Percentiles rank a stretch among this genome's conserved stretches.
phyloP scores from a whole-genome alignment of 2,329 filamentous ascomycete species.

The Fusarium denticulatum region DNA sequence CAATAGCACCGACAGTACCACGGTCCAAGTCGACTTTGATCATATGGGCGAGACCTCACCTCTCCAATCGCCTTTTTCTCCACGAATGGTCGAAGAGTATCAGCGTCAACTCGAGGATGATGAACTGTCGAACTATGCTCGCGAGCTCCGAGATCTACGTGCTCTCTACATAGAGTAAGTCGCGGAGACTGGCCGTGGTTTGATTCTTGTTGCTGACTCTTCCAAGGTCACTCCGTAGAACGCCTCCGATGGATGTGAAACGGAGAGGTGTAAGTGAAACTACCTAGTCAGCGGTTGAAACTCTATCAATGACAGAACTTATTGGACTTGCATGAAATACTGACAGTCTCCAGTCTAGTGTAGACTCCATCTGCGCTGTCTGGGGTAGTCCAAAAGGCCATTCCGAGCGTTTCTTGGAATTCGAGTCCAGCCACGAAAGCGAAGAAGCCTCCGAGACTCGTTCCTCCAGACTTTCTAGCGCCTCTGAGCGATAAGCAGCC shows the following conservation, averaged over 20 bases:
- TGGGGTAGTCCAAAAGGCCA: not conserved
- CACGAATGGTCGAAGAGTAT: not conserved
- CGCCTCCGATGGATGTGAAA: not conserved
- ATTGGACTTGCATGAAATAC: not conserved
- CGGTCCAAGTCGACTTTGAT: not conserved
- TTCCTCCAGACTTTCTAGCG: accelerated
- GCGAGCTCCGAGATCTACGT: not conserved
- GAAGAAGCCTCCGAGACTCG: not conserved
- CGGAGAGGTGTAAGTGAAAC: not conserved
- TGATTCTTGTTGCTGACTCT: not conserved
- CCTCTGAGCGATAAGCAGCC: not conserved
- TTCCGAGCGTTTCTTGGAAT: not conserved
- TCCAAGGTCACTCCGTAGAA: not conserved
- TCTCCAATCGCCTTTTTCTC: not conserved
- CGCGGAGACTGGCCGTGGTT: not conserved
- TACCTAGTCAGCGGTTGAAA: not conserved
- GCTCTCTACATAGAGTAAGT: not conserved
- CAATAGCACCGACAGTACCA: not conserved
- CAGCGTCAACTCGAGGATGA: not conserved
- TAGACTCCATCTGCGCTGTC: not conserved
- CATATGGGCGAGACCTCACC: not conserved
- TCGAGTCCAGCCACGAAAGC: accelerated
- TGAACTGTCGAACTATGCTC: not conserved
- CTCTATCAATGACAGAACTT: not conserved
- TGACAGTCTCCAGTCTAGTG: not conserved